Evolutionary conservation across 805 yeast genomes (phyloP), one percentile per base, ranked within the genome.

Genomic region (Cyberlindnera galapagoensis): DNA sequence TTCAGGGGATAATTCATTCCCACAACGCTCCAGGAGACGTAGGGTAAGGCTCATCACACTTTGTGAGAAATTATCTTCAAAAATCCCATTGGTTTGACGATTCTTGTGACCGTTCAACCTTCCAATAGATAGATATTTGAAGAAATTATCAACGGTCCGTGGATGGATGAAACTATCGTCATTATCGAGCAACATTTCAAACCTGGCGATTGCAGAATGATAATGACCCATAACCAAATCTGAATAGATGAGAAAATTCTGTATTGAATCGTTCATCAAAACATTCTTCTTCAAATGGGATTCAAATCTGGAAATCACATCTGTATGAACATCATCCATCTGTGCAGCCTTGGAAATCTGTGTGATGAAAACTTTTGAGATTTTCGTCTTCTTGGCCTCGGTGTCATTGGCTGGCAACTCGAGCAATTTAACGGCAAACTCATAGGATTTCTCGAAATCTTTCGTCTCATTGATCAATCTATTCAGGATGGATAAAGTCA

Each of bases 221-320:
- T 39, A 36, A 9, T 38, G 26, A 2, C 30, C 21, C 1, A 42
- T 12, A 6, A 30, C 15, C 3, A 46, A 24, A 18, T 46, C 48
- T 9, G 34, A 38, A 26, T 32, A 42, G 13, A 46, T 39, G 18
- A 36, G 35, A n/a, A 27, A 14, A 22, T 47, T 46, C n/a, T 28
- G 27, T 3, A 39, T 9, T 24, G 35, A 26, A 11, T 36, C 36
- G 9, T 18, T 26, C 31, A 36, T 32, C 14, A 44, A 16, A 3
- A 24, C 26, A 4, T 36, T 30, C 1, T 38, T 38, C 2, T 11
- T 15, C 1, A 48, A 21, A 12, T 31, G 40, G 1, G 9, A 8
- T 24, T 44, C 43, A 22, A 48, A 39, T 19, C 30, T 26, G 2
- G 30, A 24, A 5, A 47, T 16, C 2, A 41, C 34, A 17, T 38